Base-by-base conservation (phyloP, 208 protist species). In the Acanthamoeba royreba region DNA sequence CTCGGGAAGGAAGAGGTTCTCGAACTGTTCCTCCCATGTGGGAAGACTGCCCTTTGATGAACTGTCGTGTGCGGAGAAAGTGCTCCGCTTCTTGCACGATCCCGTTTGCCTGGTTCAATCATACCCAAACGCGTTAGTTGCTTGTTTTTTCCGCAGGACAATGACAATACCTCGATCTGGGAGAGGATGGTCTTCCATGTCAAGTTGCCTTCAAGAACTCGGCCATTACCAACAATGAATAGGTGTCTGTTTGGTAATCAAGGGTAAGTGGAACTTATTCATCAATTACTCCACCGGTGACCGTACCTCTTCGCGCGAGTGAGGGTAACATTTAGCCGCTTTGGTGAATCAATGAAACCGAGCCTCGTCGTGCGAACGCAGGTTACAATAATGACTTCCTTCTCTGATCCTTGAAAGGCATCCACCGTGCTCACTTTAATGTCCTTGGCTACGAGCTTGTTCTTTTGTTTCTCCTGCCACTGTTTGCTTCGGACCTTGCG, bases 321-420 rank as follows among this genome's bases (percentile, higher is more conserved):
- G 9, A 98, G 74, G 1, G 97, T 95, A 2, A 98, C 97, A 69
- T 98, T 98, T 19, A 97, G 47, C 38, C 97, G 94, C 42, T 95
- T 58, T 2, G 49, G 86, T 40, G 97, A 97, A 47, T 97, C 96
- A 45, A 96, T 89, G 77, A 98, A 98, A 28, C 96, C 96, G 42
- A 95, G 55, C 17, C 61, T 13, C 15, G 69, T 46, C 7, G 97
- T 97, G 45, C 96, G 93, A 4, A 94, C 94, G 55, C 93, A 97
- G 28, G 87, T 93, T 4, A 98, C 35, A 22, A 98, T 89, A 22
- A 97, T 95, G 3, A 98, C 87, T 22, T 98, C 95, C 81, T 96
- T 96, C 92, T 98, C 97, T 1, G 96, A 96, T 1, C 97, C 97
- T 88, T 98, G 96, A 83, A 98, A 98, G 3, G 97, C 96, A 93